These are phyloP conservation scores for Psilocybe tampanensis DNA, from an alignment of 768 basidiomycete species.

Conservation along the genomic window DNA sequence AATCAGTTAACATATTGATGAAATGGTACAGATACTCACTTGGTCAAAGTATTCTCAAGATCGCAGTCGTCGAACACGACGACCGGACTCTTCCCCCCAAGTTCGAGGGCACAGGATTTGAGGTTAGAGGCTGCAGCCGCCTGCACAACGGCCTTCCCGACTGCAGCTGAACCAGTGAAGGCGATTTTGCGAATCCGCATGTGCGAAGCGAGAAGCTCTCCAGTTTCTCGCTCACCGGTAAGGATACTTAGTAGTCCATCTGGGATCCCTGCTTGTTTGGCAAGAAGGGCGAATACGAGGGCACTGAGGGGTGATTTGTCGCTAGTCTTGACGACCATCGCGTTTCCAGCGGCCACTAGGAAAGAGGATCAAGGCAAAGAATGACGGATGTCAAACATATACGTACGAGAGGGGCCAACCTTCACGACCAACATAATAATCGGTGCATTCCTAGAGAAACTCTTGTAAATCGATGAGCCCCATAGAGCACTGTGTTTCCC, in stretches of 20 bases:
- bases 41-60: constrained; percentile 55
- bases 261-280: constrained; percentile 58
- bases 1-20: neutral
- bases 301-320: constrained; percentile 73
- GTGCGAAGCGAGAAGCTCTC: constrained; percentile 67
- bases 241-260: neutral
- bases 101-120: constrained; percentile 72
- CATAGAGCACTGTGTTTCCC: neutral
- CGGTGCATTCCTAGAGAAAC: neutral
- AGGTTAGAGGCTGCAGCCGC: constrained; percentile 71
- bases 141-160: constrained; percentile 68
- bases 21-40: neutral
- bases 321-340: constrained; percentile 43
- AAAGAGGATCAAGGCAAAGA: neutral
- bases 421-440: constrained; percentile 1
- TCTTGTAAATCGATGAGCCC: neutral
- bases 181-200: constrained; percentile 67
- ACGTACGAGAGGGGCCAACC: neutral
- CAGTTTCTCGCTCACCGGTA: constrained; percentile 39
- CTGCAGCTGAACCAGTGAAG: constrained; percentile 74
- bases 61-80: constrained; percentile 67
- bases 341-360: constrained; percentile 6
- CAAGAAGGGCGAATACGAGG: constrained; percentile 47
- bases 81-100: constrained; percentile 65
- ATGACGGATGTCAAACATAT: neutral